These are phyloP conservation scores for Poronia punctata DNA, from an alignment of 495 filamentous ascomycete species.

Conservation along the genomic window DNA sequence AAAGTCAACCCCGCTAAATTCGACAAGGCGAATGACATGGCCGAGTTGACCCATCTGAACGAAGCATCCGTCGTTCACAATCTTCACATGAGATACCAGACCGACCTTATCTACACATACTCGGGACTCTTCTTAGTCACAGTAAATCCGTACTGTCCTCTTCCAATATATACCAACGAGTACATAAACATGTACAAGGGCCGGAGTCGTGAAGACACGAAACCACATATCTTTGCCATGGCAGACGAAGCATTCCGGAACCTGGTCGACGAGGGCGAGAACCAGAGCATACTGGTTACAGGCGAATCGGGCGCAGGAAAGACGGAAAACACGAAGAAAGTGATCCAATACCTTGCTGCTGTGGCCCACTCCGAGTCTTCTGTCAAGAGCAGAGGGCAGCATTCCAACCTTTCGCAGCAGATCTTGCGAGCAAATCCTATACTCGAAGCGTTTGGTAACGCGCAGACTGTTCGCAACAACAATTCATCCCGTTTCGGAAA, in stretches of 20 bases:
- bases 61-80: constrained; percentile 98
- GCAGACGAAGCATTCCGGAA: constrained; percentile 97
- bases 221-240: constrained; percentile 96
- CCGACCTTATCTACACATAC: constrained; percentile 98
- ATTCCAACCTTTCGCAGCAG: constrained; percentile 90
- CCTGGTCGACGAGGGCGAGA: constrained; percentile 87
- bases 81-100: constrained; percentile 83
- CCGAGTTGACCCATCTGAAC: constrained; percentile 94
- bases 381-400: constrained; percentile 54
- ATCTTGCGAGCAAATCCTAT: constrained; percentile 97
- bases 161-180: constrained; percentile 95
- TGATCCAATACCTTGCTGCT: constrained; percentile 96
- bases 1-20: constrained; percentile 99
- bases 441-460: constrained; percentile 96
- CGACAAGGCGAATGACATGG: constrained; percentile 99
- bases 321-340: constrained; percentile 99
- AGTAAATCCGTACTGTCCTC: constrained; percentile 90
- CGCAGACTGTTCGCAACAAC: constrained; percentile 95
- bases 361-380: constrained; percentile 80
- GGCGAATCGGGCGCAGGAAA: constrained; percentile 98
- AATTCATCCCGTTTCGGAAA: constrained; percentile 99
- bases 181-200: constrained; percentile 97
- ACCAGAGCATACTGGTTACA: constrained; percentile 96
- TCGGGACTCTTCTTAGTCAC: constrained; percentile 96
- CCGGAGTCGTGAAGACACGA: constrained; percentile 80